Evolutionary conservation across 1,284 basidiomycete genomes (phyloP).

Genomic region (Cystobasidium pallidum): DNA sequence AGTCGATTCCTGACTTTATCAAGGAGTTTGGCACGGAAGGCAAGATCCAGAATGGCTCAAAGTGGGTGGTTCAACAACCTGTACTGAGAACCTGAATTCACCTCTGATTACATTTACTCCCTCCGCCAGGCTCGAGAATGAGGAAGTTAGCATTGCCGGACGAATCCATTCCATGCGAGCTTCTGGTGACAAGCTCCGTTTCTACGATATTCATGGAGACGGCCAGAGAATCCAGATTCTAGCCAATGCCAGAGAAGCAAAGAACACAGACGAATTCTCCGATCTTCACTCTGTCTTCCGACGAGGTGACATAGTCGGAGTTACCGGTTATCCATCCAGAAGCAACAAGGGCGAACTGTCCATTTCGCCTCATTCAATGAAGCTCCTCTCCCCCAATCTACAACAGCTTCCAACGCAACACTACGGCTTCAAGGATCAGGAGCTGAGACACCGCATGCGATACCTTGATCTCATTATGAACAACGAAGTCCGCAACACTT

Average conservation of each 20-base stretch:
- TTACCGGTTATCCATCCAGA: constrained; percentile 83
- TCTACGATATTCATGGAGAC: constrained; percentile 94
- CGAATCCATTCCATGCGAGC: constrained; percentile 88
- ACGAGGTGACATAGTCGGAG: constrained; percentile 94
- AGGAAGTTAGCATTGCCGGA: constrained; percentile 71
- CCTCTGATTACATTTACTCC: neutral
- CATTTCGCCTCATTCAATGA: constrained; percentile 78
- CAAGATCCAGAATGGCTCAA: constrained; percentile 63
- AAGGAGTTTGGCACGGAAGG: constrained; percentile 73
- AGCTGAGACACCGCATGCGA: constrained; percentile 96
- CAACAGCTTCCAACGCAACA: constrained; percentile 89
- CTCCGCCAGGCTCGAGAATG: constrained; percentile 51
- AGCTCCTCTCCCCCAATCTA: constrained; percentile 91
- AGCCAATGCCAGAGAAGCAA: constrained; percentile 70
- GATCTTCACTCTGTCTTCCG: constrained; percentile 82
- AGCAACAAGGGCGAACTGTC: constrained; percentile 97
- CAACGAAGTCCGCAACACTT: constrained; percentile 84
- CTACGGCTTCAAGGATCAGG: constrained; percentile 92
- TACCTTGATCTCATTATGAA: constrained; percentile 98
- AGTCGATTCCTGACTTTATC: constrained; percentile 78
- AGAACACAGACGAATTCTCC: constrained; percentile 71
- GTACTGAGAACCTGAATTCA: neutral
- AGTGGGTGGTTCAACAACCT: constrained; percentile 60
- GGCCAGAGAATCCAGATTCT: constrained; percentile 94
- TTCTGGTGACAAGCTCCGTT: constrained; percentile 81